Evolutionary conservation across 306 rosid genomes (phyloP), one percentile per base, ranked within the genome.

Genomic region (Psophocarpus tetragonolobus): DNA sequence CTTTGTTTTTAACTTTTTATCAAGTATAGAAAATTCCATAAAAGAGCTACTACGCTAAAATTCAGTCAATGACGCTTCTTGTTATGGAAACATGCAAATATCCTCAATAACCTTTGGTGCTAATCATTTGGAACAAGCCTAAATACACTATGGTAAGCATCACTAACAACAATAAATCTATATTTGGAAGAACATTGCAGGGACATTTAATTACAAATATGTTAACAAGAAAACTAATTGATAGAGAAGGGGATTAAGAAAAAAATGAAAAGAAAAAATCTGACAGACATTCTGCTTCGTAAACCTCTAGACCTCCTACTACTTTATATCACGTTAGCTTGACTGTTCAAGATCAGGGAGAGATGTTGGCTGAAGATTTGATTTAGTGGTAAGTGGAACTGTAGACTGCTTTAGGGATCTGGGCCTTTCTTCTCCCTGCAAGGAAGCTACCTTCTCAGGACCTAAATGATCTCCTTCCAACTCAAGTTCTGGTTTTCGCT

Each of bases 311-410:
- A 86, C 75, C 71, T 76, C 80, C 78, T 84, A 87, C 78, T 84
- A 87, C 73, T 48, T 80, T 56, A 74, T 39, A 74, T 81, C 83
- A 81, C 76, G 91, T 88, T 82, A 95, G 93, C 94, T 92, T 13
- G 99, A 92, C 79, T 88, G 98, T 77, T 95, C 94, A 47, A 92
- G 86, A 61, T 91, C 89, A 36, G 96, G 83, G 60, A 84, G 82
- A 44, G 84, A 86, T 63, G 90, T 79, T 57, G 96, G 78, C 78
- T 82, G 97, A 70, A 61, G 84, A 83, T 75, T 89, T 72, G 96
- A 73, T 83, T 89, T 95, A 27, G 65, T 77, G 50, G 90, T 86
- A 44, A 66, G 88, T 38, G 48, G 76, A 81, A 85, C 78, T 7
- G 91, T 73, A 44, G 93, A 79, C 77, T 86, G 97, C 90, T 91